These are phyloP conservation scores for Rhizopogon sp. DNA, from an alignment of 768 basidiomycete species.

Conservation along the genomic window DNA sequence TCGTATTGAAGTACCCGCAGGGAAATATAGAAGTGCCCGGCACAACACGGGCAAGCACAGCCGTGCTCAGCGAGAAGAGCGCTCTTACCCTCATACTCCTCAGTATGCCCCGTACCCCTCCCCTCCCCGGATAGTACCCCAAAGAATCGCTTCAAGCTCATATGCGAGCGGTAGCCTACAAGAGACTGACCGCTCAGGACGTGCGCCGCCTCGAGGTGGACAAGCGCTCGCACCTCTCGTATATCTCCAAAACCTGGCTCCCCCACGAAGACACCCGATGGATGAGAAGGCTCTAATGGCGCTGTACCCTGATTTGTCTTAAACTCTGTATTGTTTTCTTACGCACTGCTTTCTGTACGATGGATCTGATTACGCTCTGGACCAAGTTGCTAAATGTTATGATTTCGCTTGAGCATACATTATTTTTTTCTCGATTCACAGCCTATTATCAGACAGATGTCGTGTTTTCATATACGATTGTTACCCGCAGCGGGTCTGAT, in stretches of 20 bases:
- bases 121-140: constrained; percentile 14
- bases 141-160: not conserved
- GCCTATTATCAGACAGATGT: not conserved
- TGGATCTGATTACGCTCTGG: not conserved
- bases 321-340: constrained; percentile 17
- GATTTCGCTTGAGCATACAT: not conserved
- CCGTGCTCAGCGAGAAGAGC: constrained; percentile 24
- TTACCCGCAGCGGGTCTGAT: not conserved
- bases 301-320: constrained; percentile 33
- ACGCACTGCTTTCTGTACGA: constrained; percentile 2
- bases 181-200: not conserved
- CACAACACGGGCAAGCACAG: constrained; percentile 44
- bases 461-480: not conserved
- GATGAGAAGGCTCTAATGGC: constrained; percentile 70
- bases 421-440: not conserved
- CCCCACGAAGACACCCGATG: constrained; percentile 60
- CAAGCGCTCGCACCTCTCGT: constrained; percentile 54
- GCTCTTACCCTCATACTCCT: constrained; percentile 11
- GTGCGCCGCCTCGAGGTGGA: constrained; percentile 12
- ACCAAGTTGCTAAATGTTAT: not conserved
- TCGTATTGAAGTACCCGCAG: constrained; percentile 48
- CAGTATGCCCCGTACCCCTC: constrained; percentile 30
- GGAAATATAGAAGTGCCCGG: constrained; percentile 64
- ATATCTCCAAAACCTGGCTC: constrained; percentile 56
- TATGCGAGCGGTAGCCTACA: not conserved